These are phyloP conservation scores for Irpex sp. DNA, from an alignment of 1,284 basidiomycete species.

Conservation along the genomic window DNA sequence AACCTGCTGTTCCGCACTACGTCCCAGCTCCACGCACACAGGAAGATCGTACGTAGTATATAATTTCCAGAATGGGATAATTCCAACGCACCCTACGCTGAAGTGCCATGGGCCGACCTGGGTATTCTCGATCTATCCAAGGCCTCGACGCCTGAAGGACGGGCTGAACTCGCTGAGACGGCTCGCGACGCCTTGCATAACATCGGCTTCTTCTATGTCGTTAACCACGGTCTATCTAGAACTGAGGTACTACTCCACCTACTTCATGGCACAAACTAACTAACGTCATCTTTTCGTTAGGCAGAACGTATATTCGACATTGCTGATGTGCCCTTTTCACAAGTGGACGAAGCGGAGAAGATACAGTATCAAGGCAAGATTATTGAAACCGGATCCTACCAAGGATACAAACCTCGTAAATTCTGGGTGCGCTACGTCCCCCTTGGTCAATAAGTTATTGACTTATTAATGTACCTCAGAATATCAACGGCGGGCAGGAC, in stretches of 20 bases:
- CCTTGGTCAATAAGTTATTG: too few relatives aligned
- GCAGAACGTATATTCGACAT: constrained; percentile 59
- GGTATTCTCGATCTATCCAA: constrained; percentile 64
- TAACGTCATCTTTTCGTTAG: constrained; percentile 8
- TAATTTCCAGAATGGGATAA: too few relatives aligned
- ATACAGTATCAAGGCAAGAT: constrained; percentile 50
- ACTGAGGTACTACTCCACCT: constrained; percentile 34
- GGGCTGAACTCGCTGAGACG: constrained; percentile 33
- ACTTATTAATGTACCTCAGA: constrained; percentile 31
- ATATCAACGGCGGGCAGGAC: constrained; percentile 41
- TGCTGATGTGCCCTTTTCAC: constrained; percentile 55
- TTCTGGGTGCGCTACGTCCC: constrained; percentile 41
- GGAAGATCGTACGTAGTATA: constrained; percentile 25
- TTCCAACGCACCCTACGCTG: background rate
- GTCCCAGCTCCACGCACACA: constrained; percentile 31
- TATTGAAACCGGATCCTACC: constrained; percentile 48
- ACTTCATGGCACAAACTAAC: background rate
- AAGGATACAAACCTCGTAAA: constrained; percentile 56
- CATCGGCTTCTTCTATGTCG: constrained; percentile 15
- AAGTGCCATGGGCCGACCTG: constrained; percentile 69
- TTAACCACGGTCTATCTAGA: constrained; percentile 54
- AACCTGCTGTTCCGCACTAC: constrained; percentile 30
- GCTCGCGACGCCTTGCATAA: constrained; percentile 56
- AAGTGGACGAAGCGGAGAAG: constrained; percentile 56
- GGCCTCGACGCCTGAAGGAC: constrained; percentile 43